Conservation (phyloP, 306 rosid species). For the Malus sylvestris region DNA sequence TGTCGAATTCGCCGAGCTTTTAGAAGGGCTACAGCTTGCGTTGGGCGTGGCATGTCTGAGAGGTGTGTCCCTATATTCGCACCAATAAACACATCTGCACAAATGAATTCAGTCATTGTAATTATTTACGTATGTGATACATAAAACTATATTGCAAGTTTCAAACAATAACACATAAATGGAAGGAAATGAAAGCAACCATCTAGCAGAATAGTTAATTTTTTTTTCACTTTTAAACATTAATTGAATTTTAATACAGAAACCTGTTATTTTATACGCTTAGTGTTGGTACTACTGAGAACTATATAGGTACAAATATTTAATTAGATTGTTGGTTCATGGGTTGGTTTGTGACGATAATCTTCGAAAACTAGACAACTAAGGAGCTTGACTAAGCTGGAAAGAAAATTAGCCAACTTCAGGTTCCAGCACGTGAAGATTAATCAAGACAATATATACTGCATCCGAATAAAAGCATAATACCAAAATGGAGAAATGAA, state of each 20-base stretch:
- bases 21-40: constrained; percentile 72
- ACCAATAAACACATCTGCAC: constrained; percentile 66
- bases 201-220: not conserved
- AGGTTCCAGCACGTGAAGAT: not conserved
- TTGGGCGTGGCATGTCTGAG: constrained; percentile 81
- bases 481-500: not conserved
- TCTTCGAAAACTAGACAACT: not conserved
- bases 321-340: no score
- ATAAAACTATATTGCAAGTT: not conserved
- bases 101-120: constrained; percentile 11
- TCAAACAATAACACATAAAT: not conserved
- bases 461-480: not conserved
- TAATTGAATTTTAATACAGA: no score
- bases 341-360: not conserved
- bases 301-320: no score
- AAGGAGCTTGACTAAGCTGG: not conserved
- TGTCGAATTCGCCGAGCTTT: constrained; percentile 71
- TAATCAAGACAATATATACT: not conserved
- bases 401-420: not conserved
- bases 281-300: no score
- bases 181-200: not conserved
- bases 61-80: constrained; percentile 84
- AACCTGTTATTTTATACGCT: no score
- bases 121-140: not conserved
- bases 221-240: no score